phyloP scores from a whole-genome alignment of 257 asterid genomes.

The Solanum sitiens region DNA sequence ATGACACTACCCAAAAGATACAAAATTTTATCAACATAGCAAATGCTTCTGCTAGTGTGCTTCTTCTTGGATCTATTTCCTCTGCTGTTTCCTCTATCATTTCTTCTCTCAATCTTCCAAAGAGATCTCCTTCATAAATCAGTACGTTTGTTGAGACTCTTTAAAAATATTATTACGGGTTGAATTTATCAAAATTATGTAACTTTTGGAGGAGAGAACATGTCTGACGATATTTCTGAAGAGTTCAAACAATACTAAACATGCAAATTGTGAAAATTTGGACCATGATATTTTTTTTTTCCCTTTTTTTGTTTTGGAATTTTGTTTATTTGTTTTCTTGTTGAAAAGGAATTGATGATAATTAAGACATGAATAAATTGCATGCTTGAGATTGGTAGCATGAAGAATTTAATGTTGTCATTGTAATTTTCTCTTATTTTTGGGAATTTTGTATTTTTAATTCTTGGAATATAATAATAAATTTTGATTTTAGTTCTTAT shows the following conservation, averaged over 20 bases:
- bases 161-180: neutral
- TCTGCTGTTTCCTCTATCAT: neutral
- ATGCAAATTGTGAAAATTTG: too few species aligned
- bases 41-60: neutral
- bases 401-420: neutral
- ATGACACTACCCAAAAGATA: neutral
- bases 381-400: neutral
- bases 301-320: neutral
- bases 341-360: neutral
- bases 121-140: neutral
- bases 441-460: neutral
- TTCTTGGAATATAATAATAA: neutral
- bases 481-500: neutral
- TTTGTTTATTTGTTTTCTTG: neutral
- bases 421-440: neutral
- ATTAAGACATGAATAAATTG: neutral
- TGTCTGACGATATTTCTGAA: neutral
- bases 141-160: neutral
- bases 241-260: neutral
- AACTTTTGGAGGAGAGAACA: fast-evolving
- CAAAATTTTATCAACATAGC: neutral
- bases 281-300: neutral
- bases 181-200: neutral
- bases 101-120: neutral
- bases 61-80: neutral